Conservation (phyloP, 129 eudicot species). For the Pittosporum tobira region DNA sequence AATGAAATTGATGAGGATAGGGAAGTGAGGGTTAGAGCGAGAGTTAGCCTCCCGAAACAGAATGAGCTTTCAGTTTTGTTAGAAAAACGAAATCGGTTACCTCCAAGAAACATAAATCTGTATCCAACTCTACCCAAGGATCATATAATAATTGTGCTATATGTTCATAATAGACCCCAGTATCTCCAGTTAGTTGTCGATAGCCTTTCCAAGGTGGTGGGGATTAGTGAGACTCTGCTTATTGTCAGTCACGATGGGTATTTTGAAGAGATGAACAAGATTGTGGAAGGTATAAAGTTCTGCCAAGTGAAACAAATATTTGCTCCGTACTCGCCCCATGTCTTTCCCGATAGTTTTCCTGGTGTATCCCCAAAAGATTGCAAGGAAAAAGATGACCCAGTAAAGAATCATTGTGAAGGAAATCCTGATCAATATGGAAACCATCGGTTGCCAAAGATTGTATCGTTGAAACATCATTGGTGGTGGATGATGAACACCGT, state of each 20-base stretch:
- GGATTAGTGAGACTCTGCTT: conserved; percentile 70
- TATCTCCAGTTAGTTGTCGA: conserved; percentile 60
- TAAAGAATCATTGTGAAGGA: conserved; percentile 50
- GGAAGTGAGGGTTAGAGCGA: conserved; percentile 17
- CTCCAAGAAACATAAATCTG: conserved; percentile 70
- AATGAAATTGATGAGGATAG: conserved; percentile 25
- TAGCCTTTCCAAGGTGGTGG: conserved; percentile 62
- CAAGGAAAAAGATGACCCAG: conserved; percentile 55
- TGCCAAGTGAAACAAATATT: conserved; percentile 91
- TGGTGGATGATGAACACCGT: conserved; percentile 99
- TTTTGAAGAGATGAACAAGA: conserved; percentile 72
- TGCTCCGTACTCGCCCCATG: conserved; percentile 80
- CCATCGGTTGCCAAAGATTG: conserved; percentile 82
- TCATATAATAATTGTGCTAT: conserved; percentile 55
- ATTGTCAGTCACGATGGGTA: conserved; percentile 89
- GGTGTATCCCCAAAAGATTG: conserved; percentile 71
- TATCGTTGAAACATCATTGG: conserved; percentile 96
- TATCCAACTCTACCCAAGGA: conserved; percentile 57
- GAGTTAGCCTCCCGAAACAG: conserved; percentile 49
- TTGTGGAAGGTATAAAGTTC: conserved; percentile 60
- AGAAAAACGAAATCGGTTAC: conserved; percentile 50
- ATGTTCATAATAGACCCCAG: conserved; percentile 96
- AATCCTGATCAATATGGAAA: conserved; percentile 86
- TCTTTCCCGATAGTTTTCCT: conserved; percentile 58
- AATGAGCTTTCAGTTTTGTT: conserved; percentile 47